Percentiles rank a stretch among this genome's conserved stretches.
phyloP scores from a whole-genome alignment of 441 rosid species.

The Brassica hybrid region DNA sequence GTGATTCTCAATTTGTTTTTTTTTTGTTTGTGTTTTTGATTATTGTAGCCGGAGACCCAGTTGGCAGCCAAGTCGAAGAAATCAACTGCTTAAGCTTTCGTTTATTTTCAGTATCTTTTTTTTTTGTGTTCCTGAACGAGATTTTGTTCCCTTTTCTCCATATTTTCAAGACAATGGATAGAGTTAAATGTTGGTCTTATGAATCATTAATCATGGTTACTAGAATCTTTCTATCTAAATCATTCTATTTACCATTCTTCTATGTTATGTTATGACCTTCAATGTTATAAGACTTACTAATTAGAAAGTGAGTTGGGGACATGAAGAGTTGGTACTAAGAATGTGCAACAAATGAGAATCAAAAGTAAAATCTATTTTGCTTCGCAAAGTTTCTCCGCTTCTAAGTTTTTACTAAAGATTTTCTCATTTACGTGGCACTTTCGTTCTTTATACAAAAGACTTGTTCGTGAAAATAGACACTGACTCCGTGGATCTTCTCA shows the following conservation, averaged over 20 bases:
- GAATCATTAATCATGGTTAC: neutral
- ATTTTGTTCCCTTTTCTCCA: conserved; percentile 17
- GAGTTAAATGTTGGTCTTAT: neutral
- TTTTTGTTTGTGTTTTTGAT: neutral
- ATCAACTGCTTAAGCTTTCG: conserved; percentile 37
- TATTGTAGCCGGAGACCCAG: conserved; percentile 68
- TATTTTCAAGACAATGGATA: conserved; percentile 32
- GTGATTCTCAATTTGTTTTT: neutral
- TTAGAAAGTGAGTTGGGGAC: too few species aligned
- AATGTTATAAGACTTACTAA: too few species aligned
- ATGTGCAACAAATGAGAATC: neutral
- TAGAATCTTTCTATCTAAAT: neutral
- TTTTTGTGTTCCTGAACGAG: conserved; percentile 26
- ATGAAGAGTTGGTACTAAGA: neutral
- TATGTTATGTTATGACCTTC: neutral
- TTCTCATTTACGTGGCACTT: neutral
- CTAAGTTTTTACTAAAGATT: neutral
- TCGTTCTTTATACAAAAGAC: neutral
- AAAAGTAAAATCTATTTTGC: neutral
- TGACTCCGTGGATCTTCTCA: neutral
- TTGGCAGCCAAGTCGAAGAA: conserved; percentile 69
- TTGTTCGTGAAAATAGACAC: neutral
- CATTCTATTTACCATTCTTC: neutral
- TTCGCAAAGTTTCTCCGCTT: neutral
- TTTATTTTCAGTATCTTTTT: neutral